A percentile compares a stretch with the other conserved stretches of the same genome.
Evolutionary conservation across 129 eudicot genomes (phyloP).

Genomic region (Arctium lappa): DNA sequence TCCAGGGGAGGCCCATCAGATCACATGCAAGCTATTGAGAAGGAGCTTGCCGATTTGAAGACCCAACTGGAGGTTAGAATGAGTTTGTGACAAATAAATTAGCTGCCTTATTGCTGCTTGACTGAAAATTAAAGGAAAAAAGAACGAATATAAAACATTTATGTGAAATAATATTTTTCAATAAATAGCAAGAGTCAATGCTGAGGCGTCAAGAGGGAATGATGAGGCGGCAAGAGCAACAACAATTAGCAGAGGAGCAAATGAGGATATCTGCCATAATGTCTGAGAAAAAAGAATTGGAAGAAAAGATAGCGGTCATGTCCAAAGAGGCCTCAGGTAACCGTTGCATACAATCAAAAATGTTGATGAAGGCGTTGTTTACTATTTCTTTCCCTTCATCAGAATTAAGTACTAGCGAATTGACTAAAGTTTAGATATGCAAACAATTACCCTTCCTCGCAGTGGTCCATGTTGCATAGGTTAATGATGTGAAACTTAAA

Average conservation of each 20-base stretch:
- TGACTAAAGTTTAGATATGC: background rate
- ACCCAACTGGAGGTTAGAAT: conserved; percentile 70
- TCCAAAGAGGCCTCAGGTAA: conserved; percentile 65
- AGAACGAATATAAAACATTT: background rate
- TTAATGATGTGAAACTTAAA: background rate
- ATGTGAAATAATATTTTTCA: conserved; percentile 9
- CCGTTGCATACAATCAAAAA: background rate
- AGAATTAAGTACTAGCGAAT: background rate
- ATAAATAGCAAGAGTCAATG: conserved; percentile 39
- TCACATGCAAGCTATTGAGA: conserved; percentile 71
- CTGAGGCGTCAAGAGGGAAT: conserved; percentile 59
- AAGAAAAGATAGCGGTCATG: conserved; percentile 60
- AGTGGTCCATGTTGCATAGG: background rate
- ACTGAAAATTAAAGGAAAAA: background rate
- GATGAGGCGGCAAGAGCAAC: conserved; percentile 85
- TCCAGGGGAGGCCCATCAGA: conserved; percentile 66
- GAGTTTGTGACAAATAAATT: background rate
- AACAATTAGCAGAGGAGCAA: conserved; percentile 70
- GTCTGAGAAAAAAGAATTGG: conserved; percentile 74
- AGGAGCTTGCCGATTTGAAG: conserved; percentile 69
- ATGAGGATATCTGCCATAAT: conserved; percentile 52
- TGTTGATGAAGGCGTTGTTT: background rate
- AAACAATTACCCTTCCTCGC: background rate
- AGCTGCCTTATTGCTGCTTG: background rate
- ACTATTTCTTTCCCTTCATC: background rate